Percentiles rank a stretch among this genome's conserved stretches.
These are phyloP conservation scores for Eucalyptus fibrosa DNA, from an alignment of 345 rosid species.

Conservation along the genomic window DNA sequence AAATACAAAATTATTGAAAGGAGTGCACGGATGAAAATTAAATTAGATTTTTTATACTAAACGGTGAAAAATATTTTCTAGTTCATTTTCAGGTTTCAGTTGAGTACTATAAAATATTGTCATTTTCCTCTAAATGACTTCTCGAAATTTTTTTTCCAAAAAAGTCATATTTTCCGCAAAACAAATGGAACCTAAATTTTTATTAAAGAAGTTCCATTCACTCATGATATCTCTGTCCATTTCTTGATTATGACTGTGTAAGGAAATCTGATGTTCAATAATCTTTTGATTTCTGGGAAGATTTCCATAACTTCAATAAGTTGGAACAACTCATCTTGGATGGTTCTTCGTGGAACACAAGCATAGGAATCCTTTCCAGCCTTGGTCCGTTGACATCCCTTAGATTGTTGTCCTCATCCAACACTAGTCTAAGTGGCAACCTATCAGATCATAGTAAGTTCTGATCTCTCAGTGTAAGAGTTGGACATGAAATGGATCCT, in stretches of 20 bases:
- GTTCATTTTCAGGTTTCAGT: fast-evolving
- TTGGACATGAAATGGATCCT: background rate
- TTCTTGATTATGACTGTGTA: background rate
- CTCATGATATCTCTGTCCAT: background rate
- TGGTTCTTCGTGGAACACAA: background rate
- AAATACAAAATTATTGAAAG: no score
- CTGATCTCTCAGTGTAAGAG: background rate
- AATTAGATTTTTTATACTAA: no score
- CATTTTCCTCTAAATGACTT: no score
- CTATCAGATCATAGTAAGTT: background rate
- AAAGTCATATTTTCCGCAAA: no score
- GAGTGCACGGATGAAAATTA: no score
- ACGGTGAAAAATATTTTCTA: no score
- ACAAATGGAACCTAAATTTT: fast-evolving
- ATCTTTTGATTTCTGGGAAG: background rate
- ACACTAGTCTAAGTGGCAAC: fast-evolving
- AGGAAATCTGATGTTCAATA: fast-evolving
- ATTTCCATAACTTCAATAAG: background rate
- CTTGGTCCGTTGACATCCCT: fast-evolving
- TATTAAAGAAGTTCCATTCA: background rate
- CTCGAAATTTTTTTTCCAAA: fast-evolving
- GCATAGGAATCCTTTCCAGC: background rate
- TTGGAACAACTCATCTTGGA: background rate
- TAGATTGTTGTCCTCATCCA: background rate
- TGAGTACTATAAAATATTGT: no score